These are phyloP conservation scores for Russula abietina DNA, from an alignment of 768 basidiomycete species.

Conservation along the genomic window DNA sequence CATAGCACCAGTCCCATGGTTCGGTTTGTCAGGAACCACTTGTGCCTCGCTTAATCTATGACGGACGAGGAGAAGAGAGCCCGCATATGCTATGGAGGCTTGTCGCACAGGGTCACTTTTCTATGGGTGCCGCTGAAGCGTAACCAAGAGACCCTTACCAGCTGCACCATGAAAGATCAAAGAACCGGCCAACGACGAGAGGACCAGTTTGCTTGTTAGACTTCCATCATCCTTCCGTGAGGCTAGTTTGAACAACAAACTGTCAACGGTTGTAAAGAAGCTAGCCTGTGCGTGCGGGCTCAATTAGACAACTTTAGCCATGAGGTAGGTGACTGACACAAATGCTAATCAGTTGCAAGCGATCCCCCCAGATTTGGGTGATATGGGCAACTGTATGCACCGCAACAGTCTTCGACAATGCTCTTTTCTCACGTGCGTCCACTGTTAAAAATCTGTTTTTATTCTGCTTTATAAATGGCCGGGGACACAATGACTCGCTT, in stretches of 20 bases:
- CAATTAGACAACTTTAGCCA: not conserved
- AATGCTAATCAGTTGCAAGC: conserved; percentile 19
- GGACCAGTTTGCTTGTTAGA: not conserved
- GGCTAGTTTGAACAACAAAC: conserved; percentile 7
- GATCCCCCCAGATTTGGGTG: conserved; percentile 20
- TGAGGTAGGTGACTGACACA: conserved; percentile 3
- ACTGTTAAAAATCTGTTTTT: too few species aligned
- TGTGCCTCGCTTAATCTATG: conserved; percentile 7
- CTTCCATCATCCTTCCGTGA: not conserved
- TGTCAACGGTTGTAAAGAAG: conserved; percentile 24
- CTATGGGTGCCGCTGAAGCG: not conserved
- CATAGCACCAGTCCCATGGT: not conserved
- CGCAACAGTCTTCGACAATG: not conserved
- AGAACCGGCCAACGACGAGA: conserved; percentile 20
- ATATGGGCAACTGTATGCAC: conserved; percentile 7
- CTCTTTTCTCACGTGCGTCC: not conserved
- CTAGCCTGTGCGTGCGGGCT: conserved; percentile 6
- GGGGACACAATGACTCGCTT: too few species aligned
- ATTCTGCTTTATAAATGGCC: too few species aligned
- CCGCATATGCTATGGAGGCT: conserved; percentile 21
- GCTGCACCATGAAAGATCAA: conserved; percentile 23
- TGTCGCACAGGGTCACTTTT: not conserved
- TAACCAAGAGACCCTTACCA: conserved; percentile 13
- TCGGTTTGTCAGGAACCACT: not conserved
- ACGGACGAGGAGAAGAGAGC: conserved; percentile 22